These are phyloP conservation scores for Cutaneotrichosporon sp. DNA, from an alignment of 1,284 basidiomycete genomes.

Conservation along the genomic window DNA sequence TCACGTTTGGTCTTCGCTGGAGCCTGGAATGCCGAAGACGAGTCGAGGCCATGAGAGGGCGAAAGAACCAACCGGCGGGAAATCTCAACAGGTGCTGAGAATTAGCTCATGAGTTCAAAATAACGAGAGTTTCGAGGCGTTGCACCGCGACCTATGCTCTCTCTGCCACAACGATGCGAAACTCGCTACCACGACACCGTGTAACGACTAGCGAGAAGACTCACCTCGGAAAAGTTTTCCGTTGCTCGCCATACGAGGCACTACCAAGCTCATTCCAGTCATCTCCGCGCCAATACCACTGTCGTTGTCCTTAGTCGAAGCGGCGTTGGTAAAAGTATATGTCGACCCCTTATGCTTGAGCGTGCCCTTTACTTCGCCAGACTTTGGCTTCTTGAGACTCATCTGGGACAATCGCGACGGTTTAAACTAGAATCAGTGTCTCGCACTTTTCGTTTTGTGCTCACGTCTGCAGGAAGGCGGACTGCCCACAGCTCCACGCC, in stretches of 20 bases:
- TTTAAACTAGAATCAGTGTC: constrained; percentile 31
- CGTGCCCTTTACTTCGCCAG: constrained; percentile 14
- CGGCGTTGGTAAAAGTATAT: constrained; percentile 29
- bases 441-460: constrained; percentile 3
- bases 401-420: constrained; percentile 30
- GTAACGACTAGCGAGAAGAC: too few species aligned
- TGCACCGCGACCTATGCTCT: too few species aligned
- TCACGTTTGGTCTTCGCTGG: constrained; percentile 22
- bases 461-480: constrained; percentile 40
- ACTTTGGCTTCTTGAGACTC: constrained; percentile 4
- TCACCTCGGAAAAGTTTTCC: constrained; percentile 38
- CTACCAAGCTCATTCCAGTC: constrained; percentile 39
- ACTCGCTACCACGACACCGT: too few species aligned
- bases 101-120: not conserved
- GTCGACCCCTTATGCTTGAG: constrained; percentile 26
- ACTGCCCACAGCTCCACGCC: constrained; percentile 46
- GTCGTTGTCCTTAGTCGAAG: constrained; percentile 3
- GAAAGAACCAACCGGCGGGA: constrained; percentile 37
- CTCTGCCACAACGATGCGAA: too few species aligned
- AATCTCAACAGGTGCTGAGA: constrained; percentile 36
- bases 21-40: not conserved
- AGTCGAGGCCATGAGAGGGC: constrained; percentile 13
- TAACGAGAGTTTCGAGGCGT: too few species aligned
- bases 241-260: constrained; percentile 24
- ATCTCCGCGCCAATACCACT: constrained; percentile 40